Conservation (phyloP, 1,284 basidiomycete species). For the Tilletia walkeri region DNA sequence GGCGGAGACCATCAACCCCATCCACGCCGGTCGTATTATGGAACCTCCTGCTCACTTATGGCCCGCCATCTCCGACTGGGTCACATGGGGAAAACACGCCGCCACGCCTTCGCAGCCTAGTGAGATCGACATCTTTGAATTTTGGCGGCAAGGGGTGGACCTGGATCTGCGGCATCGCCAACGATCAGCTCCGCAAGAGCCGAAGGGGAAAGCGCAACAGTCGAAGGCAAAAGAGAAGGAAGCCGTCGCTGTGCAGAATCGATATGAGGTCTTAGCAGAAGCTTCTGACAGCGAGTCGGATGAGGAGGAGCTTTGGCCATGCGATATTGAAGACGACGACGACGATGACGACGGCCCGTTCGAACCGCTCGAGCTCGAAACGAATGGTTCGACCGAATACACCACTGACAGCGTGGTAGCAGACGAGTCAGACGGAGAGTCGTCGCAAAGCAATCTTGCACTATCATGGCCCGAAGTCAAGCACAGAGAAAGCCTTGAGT, state of each 20-base stretch:
- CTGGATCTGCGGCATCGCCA: conserved; percentile 58
- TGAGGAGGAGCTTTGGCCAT: conserved; percentile 22
- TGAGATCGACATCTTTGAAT: conserved; percentile 43
- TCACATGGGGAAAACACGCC: too few relatives aligned
- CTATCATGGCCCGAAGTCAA: background rate
- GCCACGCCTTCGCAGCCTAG: too few relatives aligned
- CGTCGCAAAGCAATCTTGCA: conserved; percentile 44
- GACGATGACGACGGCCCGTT: too few relatives aligned
- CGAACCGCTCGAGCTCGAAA: too few relatives aligned
- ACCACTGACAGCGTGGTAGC: background rate
- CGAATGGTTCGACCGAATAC: too few relatives aligned
- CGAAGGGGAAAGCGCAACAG: conserved; percentile 36
- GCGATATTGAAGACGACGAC: conserved; percentile 5
- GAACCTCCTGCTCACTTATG: too few relatives aligned
- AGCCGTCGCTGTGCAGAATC: background rate
- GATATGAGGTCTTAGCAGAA: conserved; percentile 57
- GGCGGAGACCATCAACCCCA: too few relatives aligned
- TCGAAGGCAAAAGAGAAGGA: background rate
- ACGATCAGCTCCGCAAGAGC: conserved; percentile 59
- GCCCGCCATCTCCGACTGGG: too few relatives aligned
- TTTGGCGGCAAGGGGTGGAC: conserved; percentile 58
- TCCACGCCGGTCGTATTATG: too few relatives aligned
- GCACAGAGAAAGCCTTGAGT: conserved; percentile 40
- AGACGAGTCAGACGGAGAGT: conserved; percentile 55
- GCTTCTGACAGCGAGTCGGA: too few relatives aligned